Conservation (phyloP, 768 basidiomycete species). For the Lactifluus subvellereus region DNA sequence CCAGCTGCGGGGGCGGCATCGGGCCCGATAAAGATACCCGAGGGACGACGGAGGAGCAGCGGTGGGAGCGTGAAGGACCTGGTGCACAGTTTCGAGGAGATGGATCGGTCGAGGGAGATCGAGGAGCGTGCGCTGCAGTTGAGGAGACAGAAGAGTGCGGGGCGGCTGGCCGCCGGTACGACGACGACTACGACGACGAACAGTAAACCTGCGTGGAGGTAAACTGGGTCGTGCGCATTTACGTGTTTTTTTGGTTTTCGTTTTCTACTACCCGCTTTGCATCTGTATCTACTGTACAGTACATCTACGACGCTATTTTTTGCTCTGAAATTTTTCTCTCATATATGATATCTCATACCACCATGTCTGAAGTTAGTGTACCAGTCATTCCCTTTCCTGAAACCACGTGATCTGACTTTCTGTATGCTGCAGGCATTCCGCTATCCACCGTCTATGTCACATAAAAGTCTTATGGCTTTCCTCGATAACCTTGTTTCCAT, state of each 20-base stretch:
- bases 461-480: conserved; percentile 56
- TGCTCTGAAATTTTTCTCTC: conserved; percentile 1
- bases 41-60: conserved; percentile 57
- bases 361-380: too few relatives aligned
- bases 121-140: conserved; percentile 30
- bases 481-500: conserved; percentile 63
- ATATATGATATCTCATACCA: not conserved
- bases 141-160: conserved; percentile 35
- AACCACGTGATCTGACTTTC: conserved; percentile 8
- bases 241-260: not conserved
- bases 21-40: conserved; percentile 27
- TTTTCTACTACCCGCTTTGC: not conserved
- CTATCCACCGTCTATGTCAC: conserved; percentile 60
- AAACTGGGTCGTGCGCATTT: not conserved
- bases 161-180: conserved; percentile 27
- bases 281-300: not conserved
- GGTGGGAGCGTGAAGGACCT: conserved; percentile 69
- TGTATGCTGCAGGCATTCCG: conserved; percentile 67
- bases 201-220: conserved; percentile 26
- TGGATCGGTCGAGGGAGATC: conserved; percentile 33
- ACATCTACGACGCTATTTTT: not conserved
- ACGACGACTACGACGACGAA: not conserved
- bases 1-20: conserved; percentile 24
- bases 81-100: conserved; percentile 54
- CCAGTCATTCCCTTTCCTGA: not conserved